Evolutionary conservation across 805 yeast species (phyloP), one percentile per base, ranked within the genome.

Genomic region (Blastobotrys parvus): DNA sequence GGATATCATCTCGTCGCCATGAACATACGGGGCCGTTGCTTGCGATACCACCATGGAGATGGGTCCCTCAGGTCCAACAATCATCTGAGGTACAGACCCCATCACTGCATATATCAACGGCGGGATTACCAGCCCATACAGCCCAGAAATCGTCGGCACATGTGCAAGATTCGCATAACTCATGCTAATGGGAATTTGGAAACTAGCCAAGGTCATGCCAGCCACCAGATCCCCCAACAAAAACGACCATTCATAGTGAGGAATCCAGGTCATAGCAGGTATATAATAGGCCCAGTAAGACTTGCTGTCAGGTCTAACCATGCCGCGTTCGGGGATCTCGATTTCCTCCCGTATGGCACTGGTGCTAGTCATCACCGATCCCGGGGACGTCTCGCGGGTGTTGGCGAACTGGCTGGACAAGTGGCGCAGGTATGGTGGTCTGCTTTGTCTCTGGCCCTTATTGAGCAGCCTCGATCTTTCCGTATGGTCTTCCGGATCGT

Each of bases 41-140:
- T 82, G 90, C 1, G 95, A 95, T 20, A 83, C 78, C 11, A 88
- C 78, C 53, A 89, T 67, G 0, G 94, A 84, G 6, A 86, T 78
- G 0, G 95, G 89, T 16, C 90, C 89, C 60, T 88, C 94, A 1
- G 96, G 95, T 0, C 95, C 95, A 16, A 88, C 94, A 32, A 87
- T 78, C 82, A 88, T 77, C 46, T 80, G 81, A 0, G 95, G 95
- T 1, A 87, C 94, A 0, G 92, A 75, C 0, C 96, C 96, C 46
- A 87, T 69, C 2, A 87, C 47, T 4, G 86, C 71, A 58, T 88
- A 88, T 5, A 84, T 64, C n/a, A 82, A 63, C 0, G 95, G 94
- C 0, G 92, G 86, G 2, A 83, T 68, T 1, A 85, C 79, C 38
- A 87, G 70, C 0, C 88, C 85, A 50, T 80, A 74, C 6, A 89